These are phyloP conservation scores for Yarrowia galli DNA, from an alignment of 1,139 yeast species.

Conservation along the genomic window DNA sequence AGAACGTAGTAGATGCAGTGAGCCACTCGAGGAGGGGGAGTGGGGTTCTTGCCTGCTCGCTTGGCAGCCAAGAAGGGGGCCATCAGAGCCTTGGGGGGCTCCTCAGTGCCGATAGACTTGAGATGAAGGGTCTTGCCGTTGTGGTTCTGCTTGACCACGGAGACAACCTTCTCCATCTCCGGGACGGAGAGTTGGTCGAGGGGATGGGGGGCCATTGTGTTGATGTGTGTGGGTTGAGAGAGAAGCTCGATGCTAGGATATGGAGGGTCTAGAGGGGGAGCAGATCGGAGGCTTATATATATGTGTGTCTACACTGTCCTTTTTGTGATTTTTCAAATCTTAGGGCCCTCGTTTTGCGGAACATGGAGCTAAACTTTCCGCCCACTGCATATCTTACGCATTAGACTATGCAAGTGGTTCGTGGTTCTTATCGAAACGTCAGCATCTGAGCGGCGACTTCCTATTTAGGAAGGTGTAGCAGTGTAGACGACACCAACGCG, in stretches of 20 bases:
- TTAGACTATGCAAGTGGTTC: background rate
- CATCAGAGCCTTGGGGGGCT: slow-evolving; percentile 84
- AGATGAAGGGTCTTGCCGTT: slow-evolving; percentile 65
- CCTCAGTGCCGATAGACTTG: slow-evolving; percentile 73
- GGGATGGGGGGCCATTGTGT: slow-evolving; percentile 53
- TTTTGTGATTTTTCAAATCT: slow-evolving; percentile 13
- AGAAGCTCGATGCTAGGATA: background rate
- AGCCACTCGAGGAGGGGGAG: slow-evolving; percentile 63
- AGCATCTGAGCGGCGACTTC: slow-evolving; percentile 14
- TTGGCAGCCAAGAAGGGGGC: slow-evolving; percentile 74
- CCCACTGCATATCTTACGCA: background rate
- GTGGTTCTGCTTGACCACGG: slow-evolving; percentile 57
- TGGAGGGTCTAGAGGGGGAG: background rate
- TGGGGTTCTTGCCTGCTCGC: slow-evolving; percentile 62
- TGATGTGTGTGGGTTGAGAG: background rate
- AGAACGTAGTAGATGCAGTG: slow-evolving; percentile 71
- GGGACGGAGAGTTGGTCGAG: slow-evolving; percentile 72
- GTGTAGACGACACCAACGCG: background rate
- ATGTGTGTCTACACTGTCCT: background rate
- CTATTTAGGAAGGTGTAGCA: slow-evolving; percentile 33
- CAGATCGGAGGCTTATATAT: slow-evolving; percentile 7
- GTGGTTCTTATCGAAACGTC: slow-evolving; percentile 9
- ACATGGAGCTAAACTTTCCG: slow-evolving; percentile 19
- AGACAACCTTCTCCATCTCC: slow-evolving; percentile 68
- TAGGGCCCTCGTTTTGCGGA: slow-evolving; percentile 2